Percentiles rank a stretch among this genome's conserved stretches.
Conservation (phyloP, 129 eudicot genomes). For the Ambrosia artemisiifolia region DNA sequence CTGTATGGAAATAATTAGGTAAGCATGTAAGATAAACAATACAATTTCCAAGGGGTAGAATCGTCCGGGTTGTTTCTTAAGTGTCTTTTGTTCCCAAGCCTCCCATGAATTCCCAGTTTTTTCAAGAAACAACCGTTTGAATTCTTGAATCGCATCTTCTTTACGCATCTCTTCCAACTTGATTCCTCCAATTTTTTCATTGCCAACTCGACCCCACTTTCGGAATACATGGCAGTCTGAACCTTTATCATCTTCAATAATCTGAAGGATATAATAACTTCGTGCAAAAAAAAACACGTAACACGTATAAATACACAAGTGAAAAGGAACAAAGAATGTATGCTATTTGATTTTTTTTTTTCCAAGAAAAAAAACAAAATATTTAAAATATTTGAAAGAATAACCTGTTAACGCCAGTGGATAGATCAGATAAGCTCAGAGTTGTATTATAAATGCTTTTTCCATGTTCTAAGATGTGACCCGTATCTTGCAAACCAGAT, state of each 20-base stretch:
- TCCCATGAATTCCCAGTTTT: slow-evolving; percentile 95
- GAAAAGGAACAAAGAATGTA: not conserved
- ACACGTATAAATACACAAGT: slow-evolving; percentile 7
- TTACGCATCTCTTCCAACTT: slow-evolving; percentile 68
- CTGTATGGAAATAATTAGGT: not conserved
- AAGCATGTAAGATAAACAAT: slow-evolving; percentile 19
- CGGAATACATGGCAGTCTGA: slow-evolving; percentile 81
- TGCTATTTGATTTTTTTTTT: too few relatives aligned
- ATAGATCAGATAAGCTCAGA: slow-evolving; percentile 74
- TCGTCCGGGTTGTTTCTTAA: slow-evolving; percentile 84
- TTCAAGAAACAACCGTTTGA: slow-evolving; percentile 79
- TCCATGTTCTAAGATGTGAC: slow-evolving; percentile 87
- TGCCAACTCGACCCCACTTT: slow-evolving; percentile 99
- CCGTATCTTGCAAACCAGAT: slow-evolving; percentile 93
- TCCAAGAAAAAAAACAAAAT: too few relatives aligned
- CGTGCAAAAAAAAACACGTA: slow-evolving; percentile 26
- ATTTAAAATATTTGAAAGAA: too few relatives aligned
- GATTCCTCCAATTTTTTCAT: slow-evolving; percentile 73
- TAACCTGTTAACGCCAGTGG: slow-evolving; percentile 93
- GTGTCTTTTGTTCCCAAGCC: slow-evolving; percentile 68
- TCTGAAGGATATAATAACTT: slow-evolving; percentile 89
- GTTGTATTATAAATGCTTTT: slow-evolving; percentile 88
- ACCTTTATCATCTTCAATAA: slow-evolving; percentile 91
- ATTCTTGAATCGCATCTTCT: slow-evolving; percentile 66
- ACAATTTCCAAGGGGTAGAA: slow-evolving; percentile 93